Evolutionary conservation across 2,329 filamentous ascomycete genomes (phyloP), one percentile per base, ranked within the genome.

Genomic region (Blastomyces percursus): DNA sequence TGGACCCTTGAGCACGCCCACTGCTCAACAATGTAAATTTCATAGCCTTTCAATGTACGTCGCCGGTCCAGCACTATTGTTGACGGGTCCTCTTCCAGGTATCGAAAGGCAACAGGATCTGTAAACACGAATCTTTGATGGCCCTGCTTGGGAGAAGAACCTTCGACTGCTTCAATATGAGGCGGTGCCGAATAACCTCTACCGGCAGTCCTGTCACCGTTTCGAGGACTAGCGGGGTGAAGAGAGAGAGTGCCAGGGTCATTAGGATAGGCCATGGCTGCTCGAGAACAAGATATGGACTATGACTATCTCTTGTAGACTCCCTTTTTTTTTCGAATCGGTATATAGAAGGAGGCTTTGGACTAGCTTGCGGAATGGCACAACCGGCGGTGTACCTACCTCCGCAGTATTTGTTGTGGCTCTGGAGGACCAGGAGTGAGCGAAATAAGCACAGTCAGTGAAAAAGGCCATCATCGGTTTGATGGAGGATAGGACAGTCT

Each of bases 11-110:
- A 96, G 75, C 92, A 96, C 6, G 91, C 91, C 94, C 94, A 99
- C 80, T 99, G 94, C 74, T 97, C 94, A 67, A 97, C 91, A 19
- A 97, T 78, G 75, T 97, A 97, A 65, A 93, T 81, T 74, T 97
- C 92, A 76, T 96, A 97, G 67, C 93, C 93, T 64, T 84, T 78
- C 6, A 99, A 81, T 59, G 83, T 79, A 59, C 82, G 81, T 62
- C 85, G 84, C 61, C 88, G 86, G 68, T 92, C 85, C 66, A 96
- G 80, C 8, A 96, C 85, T 2, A 80, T 81, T 3, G 91, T 91
- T 5, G 83, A 84, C 1, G 86, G 80, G 67, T 97, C 94, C 72
- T 95, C 89, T 77, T 96, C 89, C 27, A 99, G 84, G 71, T 93
- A 96, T 65, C 77, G 81, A 67, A 88, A 85, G 16, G 86, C 86